Evolutionary conservation across 345 rosid species (phyloP), one percentile per base, ranked within the genome.

Genomic region (Eucalyptus tenuipes): DNA sequence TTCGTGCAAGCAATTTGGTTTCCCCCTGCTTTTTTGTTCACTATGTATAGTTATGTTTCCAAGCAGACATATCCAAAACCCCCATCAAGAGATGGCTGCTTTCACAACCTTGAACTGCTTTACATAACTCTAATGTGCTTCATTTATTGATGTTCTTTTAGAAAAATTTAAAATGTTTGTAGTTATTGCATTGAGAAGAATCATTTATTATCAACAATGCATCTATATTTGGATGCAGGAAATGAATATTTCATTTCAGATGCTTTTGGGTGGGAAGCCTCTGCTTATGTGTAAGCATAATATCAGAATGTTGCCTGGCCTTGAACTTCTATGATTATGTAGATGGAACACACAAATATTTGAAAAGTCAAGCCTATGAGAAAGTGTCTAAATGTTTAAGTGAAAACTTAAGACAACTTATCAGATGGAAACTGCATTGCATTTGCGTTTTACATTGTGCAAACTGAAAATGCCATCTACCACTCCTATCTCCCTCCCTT

Each of bases 221-320:
- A 93, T 93, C 92, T 94, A 90, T 94, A 93, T 96, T 93, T 96
- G 95, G 88, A 91, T 93, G 96, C 96, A 93, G 96, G 98, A 88
- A 88, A 85, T 91, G 91, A 90, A 42, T 91, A 45, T 84, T 90
- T 91, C 91, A 89, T 89, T 94, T 93, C 93, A 90, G 93, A 90
- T 92, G 93, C 92, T 90, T 91, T 93, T 93, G 92, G 94, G 89
- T 92, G 89, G 90, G 93, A 93, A 93, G 94, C 95, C 92, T 91
- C 90, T 92, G 91, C 90, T 89, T 49, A 91, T 92, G 91, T 88
- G 95, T 92, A 95, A 94, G 94, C 93, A 87, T 91, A 88, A 85
- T 87, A 88, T 89, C 88, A 88, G 90, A 87, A 86, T 80, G 91
- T 88, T 84, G 88, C 86, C 88, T 89, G 92, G 49, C 87, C 88